Base-by-base conservation (phyloP, 2,329 filamentous ascomycete genomes). In the Torrubiellomyces zombiae region DNA sequence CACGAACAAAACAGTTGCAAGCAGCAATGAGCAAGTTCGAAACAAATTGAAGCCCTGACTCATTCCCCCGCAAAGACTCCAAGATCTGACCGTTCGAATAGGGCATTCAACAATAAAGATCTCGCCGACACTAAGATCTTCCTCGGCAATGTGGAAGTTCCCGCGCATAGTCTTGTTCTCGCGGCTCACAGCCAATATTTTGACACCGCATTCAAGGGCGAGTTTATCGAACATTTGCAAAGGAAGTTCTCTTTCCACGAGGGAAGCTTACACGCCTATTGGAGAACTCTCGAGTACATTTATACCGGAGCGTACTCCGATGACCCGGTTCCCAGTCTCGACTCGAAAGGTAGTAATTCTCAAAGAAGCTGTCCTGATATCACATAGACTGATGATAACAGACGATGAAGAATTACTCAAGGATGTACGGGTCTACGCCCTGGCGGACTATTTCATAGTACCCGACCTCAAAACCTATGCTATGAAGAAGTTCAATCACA, bases 371-470 rank as follows among this genome's bases (percentile, higher is more conserved):
- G n/a, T n/a, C n/a, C n/a, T n/a, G n/a, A n/a, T n/a, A n/a, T n/a
- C n/a, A 19, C 8, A 8, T 19, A 19, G n/a, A 8, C n/a, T 19
- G 18, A 19, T 19, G 18, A 8, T n/a, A 6, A 15, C 15, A 27
- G 24, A 22, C 7, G 24, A 29, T 10, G 24, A 27, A 10, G 24
- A 23, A 10, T 17, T 29, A 16, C 14, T n/a, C n/a, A 29, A 29
- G 11, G 19, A 29, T n/a, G 16, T 29, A 16, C 28, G 28, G 14
- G 28, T 29, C 6, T 29, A 27, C 24, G 6, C 26, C 10, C 6
- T 29, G 13, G 28, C 28, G 8, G 16, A 29, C 13, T 26, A 29
- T 18, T 27, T 29, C 12, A 8, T 14, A 16, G 13, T 27, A 5
- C 15, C 18, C 3, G 18, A 16, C 4, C 12, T 30, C 10, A 27